Base-by-base conservation (phyloP, 345 rosid genomes). In the Camelina sativa region DNA sequence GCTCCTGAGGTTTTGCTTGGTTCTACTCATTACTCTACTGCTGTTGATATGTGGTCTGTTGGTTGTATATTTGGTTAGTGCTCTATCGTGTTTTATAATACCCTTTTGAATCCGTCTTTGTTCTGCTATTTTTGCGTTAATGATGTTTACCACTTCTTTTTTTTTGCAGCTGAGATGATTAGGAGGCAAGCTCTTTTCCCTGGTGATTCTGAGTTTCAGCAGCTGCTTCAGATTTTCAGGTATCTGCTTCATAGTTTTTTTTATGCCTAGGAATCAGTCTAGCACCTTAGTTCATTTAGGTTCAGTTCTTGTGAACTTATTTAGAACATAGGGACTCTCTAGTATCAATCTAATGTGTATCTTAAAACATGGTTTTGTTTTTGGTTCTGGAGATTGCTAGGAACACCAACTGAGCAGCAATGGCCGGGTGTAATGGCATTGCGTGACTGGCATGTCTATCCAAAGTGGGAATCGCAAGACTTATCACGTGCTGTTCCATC, bases 1-100 rank as follows among this genome's bases (percentile, higher is more conserved):
- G 98, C 98, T 54, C 98, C 98, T 57, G 98, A 91, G 62, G 93
- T 94, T 79, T 84, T 91, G 55, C 93, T 94, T 65, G 98, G 98
- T 23, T 87, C 97, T 38, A 86, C 91, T 68, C 99, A 88, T 82
- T 94, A 94, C 84, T 91, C 96, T 47, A 94, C 97, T 58, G 97
- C 89, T 0, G 97, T 92, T 62, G 99, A 94, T 70, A 86, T 94
- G 59, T 94, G 99, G 99, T 94, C 99, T 11, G 97, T 94, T 73
- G 99, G 99, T 32, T 94, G 97, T 76, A 92, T 94, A 76, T 94
- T 94, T 79, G 92, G 80, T 76, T 38, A 10, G 43, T 38, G 5
- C 12, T 3, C 43, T 3, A 38, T 3, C 43, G 5, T 38, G 8
- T 38, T 38, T 38, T 2, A 38, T 28, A 28, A 23, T 25, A 25